A percentile compares a stretch with the other conserved stretches of the same genome.
Evolutionary conservation across 352 stramenopile species (phyloP).

Genomic region (Peronospora belbahrii): DNA sequence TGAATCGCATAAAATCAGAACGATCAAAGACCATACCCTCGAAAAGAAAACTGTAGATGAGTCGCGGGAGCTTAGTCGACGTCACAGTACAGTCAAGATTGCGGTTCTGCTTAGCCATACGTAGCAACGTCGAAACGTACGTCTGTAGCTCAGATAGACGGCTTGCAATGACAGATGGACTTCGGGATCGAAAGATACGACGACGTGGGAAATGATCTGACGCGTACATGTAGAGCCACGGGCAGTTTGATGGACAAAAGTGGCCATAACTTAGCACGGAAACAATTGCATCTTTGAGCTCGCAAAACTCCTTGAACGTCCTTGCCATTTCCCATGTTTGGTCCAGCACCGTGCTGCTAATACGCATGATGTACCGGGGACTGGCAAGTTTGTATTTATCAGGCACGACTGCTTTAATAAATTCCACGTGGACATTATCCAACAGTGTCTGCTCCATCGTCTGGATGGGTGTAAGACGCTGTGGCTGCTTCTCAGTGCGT

Average conservation of each 20-base stretch:
- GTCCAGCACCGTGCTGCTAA: slow-evolving; percentile 52
- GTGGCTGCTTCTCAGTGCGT: slow-evolving; percentile 48
- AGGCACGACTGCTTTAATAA: slow-evolving; percentile 70
- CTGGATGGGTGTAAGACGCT: slow-evolving; percentile 22
- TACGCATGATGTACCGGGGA: slow-evolving; percentile 72
- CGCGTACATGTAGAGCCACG: slow-evolving; percentile 79
- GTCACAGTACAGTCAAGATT: slow-evolving; percentile 53
- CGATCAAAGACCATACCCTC: slow-evolving; percentile 76
- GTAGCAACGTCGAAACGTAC: slow-evolving; percentile 62
- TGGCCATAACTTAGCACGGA: slow-evolving; percentile 65
- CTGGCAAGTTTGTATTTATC: slow-evolving; percentile 54
- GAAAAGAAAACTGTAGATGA: slow-evolving; percentile 77
- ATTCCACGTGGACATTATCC: slow-evolving; percentile 70
- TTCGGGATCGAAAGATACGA: slow-evolving; percentile 65
- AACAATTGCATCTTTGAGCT: slow-evolving; percentile 62
- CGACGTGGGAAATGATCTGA: slow-evolving; percentile 72
- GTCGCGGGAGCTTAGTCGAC: slow-evolving; percentile 45
- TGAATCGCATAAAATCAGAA: slow-evolving; percentile 55
- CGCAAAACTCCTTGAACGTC: slow-evolving; percentile 72
- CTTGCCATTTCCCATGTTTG: slow-evolving; percentile 78
- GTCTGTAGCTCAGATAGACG: slow-evolving; percentile 52
- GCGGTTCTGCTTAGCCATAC: slow-evolving; percentile 53
- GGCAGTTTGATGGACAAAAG: slow-evolving; percentile 71
- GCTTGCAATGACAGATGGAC: slow-evolving; percentile 50
- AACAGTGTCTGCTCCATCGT: slow-evolving; percentile 64